Evolutionary conservation across 2,329 filamentous ascomycete genomes (phyloP).

Genomic region (Alternaria sp.): DNA sequence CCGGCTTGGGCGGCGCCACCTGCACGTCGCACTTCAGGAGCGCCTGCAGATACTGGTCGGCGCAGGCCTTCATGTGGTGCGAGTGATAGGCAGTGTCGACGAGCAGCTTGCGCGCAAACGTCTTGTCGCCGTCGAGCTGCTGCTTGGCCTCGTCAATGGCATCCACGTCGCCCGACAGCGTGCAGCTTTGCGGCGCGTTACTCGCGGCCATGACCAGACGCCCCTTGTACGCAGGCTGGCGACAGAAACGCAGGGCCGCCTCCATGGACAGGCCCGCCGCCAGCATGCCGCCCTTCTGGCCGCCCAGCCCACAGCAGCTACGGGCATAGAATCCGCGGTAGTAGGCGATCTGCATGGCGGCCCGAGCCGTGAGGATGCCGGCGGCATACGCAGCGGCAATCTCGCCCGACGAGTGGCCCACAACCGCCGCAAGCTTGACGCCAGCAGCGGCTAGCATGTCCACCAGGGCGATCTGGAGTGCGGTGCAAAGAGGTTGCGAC

Average conservation of each 20-base stretch:
- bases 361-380: conserved; percentile 25
- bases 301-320: conserved; percentile 20
- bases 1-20: too few relatives aligned
- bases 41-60: too few relatives aligned
- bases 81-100: neutral
- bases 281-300: too few relatives aligned
- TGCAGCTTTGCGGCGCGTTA: neutral
- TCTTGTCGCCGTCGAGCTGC: neutral
- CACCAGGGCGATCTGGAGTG: conserved; percentile 48
- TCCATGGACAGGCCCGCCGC: too few relatives aligned
- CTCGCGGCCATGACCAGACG: too few relatives aligned
- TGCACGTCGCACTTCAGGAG: too few relatives aligned
- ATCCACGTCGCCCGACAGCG: neutral
- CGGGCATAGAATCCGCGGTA: conserved; percentile 21
- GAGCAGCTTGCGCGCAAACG: neutral
- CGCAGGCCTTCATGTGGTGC: neutral
- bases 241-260: too few relatives aligned
- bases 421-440: conserved; percentile 42
- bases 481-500: conserved; percentile 46
- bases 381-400: conserved; percentile 51
- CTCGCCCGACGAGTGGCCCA: conserved; percentile 56
- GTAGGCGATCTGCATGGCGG: conserved; percentile 34
- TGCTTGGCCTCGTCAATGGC: neutral
- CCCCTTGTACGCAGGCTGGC: too few relatives aligned
- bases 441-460: conserved; percentile 41